These are phyloP conservation scores for Mercurialis annua DNA, from an alignment of 345 rosid genomes.

Conservation along the genomic window DNA sequence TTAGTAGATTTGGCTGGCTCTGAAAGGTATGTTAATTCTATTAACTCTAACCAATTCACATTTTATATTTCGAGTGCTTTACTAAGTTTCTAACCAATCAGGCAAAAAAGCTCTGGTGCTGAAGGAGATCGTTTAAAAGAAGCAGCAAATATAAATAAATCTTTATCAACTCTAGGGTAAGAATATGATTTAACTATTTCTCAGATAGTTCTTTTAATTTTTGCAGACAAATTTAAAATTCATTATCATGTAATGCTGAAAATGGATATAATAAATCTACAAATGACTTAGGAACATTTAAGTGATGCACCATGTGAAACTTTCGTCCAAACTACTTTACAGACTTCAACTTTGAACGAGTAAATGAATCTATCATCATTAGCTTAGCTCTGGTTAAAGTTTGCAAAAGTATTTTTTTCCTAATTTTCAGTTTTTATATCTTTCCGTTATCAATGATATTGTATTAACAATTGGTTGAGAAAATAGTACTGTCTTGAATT, in stretches of 20 bases:
- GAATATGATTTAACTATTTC: slow-evolving; percentile 20
- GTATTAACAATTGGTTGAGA: neutral
- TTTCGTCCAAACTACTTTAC: neutral
- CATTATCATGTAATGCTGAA: neutral
- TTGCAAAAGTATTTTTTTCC: neutral
- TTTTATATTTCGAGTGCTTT: slow-evolving; percentile 13
- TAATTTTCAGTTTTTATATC: neutral
- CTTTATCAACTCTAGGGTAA: slow-evolving; percentile 94
- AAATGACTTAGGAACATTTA: neutral
- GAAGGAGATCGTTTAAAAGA: slow-evolving; percentile 98
- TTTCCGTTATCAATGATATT: neutral
- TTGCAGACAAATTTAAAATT: neutral
- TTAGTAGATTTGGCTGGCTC: slow-evolving; percentile 98
- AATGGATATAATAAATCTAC: neutral
- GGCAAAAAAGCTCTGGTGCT: slow-evolving; percentile 98
- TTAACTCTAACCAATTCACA: slow-evolving; percentile 6
- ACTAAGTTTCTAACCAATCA: slow-evolving; percentile 28
- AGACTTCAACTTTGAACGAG: neutral
- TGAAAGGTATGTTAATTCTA: slow-evolving; percentile 59
- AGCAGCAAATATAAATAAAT: slow-evolving; percentile 94
- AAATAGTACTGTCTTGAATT: neutral
- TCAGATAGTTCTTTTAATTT: slow-evolving; percentile 17
- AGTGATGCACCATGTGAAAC: neutral
- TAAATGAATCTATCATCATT: neutral
- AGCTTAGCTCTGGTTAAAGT: too few species aligned